A percentile compares a stretch with the other conserved stretches of the same genome.
These are phyloP conservation scores for Brettanomyces custersianus DNA, from an alignment of 805 yeast genomes.

Conservation along the genomic window DNA sequence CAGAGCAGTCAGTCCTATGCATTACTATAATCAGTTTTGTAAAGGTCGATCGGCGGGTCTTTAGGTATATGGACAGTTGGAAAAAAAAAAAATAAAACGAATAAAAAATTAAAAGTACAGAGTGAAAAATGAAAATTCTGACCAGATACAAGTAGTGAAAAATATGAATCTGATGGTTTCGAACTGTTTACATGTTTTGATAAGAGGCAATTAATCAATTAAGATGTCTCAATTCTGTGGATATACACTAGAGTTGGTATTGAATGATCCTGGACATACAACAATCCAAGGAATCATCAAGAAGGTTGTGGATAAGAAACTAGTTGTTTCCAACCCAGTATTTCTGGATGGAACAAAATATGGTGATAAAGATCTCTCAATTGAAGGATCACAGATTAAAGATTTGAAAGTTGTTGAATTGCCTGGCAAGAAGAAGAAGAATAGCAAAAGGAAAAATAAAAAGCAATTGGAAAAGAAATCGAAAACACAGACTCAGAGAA, in stretches of 20 bases:
- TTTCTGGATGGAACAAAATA: slow-evolving; percentile 20
- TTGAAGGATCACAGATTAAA: slow-evolving; percentile 32
- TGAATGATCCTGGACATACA: slow-evolving; percentile 28
- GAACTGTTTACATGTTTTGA: background rate
- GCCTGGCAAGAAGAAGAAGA: slow-evolving; percentile 28
- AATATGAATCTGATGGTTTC: too few species aligned
- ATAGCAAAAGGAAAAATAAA: slow-evolving; percentile 12
- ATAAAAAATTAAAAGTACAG: too few species aligned
- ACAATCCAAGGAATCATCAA: slow-evolving; percentile 19
- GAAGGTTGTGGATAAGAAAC: slow-evolving; percentile 14
- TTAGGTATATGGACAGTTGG: too few species aligned
- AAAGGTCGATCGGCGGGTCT: too few species aligned
- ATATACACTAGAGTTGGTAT: slow-evolving; percentile 34
- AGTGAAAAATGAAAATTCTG: too few species aligned
- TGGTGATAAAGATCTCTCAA: slow-evolving; percentile 11
- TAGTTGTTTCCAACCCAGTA: slow-evolving; percentile 25
- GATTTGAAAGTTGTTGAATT: slow-evolving; percentile 50
- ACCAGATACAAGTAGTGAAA: too few species aligned
- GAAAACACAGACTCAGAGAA: slow-evolving; percentile 3
- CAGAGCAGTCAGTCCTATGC: too few species aligned
- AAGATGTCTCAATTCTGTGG: slow-evolving; percentile 35
- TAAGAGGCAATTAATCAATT: background rate
- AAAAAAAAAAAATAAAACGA: too few species aligned
- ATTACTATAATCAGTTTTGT: too few species aligned
- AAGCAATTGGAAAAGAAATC: slow-evolving; percentile 7